Evolutionary conservation across 73 alveolate genomes (phyloP).

Genomic region (Uronychia binucleata): DNA sequence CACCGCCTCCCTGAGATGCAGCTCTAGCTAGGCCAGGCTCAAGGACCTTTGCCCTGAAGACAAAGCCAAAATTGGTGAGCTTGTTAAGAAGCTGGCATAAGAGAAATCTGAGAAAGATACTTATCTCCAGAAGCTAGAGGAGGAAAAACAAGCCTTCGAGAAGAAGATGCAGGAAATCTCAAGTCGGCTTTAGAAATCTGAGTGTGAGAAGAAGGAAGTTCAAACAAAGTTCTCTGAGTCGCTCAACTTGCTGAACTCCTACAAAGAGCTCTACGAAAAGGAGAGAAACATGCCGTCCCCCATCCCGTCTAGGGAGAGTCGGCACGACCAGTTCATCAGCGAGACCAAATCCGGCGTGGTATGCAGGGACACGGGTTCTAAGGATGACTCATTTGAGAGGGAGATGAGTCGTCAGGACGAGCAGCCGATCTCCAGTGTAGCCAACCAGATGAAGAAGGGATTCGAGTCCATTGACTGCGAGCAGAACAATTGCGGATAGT

Average conservation of each 20-base stretch:
- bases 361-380: constrained; percentile 13
- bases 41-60: constrained; percentile 96
- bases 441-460: background rate
- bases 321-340: no score
- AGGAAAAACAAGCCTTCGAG: constrained; percentile 74
- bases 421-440: background rate
- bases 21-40: constrained; percentile 60
- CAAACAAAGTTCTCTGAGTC: constrained; percentile 60
- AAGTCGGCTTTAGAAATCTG: constrained; percentile 3
- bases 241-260: constrained; percentile 46
- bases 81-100: constrained; percentile 88
- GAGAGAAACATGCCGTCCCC: background rate
- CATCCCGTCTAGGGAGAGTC: background rate
- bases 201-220: constrained; percentile 45
- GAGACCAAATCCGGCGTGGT: constrained; percentile 9
- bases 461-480: no score
- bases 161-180: constrained; percentile 58
- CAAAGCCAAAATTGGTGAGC: constrained; percentile 95
- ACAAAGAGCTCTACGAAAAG: constrained; percentile 11
- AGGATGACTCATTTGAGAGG: constrained; percentile 10
- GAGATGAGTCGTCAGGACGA: constrained; percentile 9
- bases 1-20: constrained; percentile 5
- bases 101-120: constrained; percentile 90
- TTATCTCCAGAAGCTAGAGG: constrained; percentile 63
- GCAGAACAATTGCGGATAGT: no score